Evolutionary conservation across 208 protist species (phyloP), one percentile per base, ranked within the genome.

Genomic region (Trypanosoma congolense): DNA sequence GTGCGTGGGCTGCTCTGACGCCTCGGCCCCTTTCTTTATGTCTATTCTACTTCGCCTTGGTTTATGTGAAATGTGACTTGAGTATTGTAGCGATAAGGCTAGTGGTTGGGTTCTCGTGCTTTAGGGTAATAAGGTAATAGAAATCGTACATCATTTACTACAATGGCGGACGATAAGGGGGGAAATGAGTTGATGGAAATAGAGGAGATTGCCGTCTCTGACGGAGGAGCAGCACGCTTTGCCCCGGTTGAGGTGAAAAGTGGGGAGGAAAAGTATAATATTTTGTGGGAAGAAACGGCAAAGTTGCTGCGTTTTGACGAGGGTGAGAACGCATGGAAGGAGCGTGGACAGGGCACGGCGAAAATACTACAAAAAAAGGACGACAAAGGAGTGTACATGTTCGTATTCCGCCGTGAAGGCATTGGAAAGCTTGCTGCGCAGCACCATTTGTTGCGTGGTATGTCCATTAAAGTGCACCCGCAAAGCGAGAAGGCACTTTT

Each of bases 281-380:
- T 83, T 3, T 56, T 85, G 3, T 96, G 77, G 74, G 65, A 90
- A 59, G 60, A 81, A 42, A 61, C 57, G 8, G 79, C 61, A 33
- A 93, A 93, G 75, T 73, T 95, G 19, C 65, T 91, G 29, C 87
- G 91, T 49, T 96, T 96, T 55, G 87, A 96, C 43, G 87, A 96
- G 56, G 91, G 86, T 26, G 88, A 95, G 67, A 96, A 96, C 56
- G 55, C 73, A 61, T 96, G 91, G 91, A 96, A 95, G 75, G 91
- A 96, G 73, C 79, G 91, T 40, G 91, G 86, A 0, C 70, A 88
- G 55, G 91, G 91, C 2, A 75, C 59, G 6, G 83, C 81, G 14
- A 89, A 87, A 56, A 74, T 96, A 9, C 52, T 96, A 46, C 61
- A 77, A 43, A 59, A 67, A 42, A 93, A 96, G 70, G 80, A 83